These are phyloP conservation scores for Argentina anserina DNA, from an alignment of 306 rosid genomes.

Conservation along the genomic window DNA sequence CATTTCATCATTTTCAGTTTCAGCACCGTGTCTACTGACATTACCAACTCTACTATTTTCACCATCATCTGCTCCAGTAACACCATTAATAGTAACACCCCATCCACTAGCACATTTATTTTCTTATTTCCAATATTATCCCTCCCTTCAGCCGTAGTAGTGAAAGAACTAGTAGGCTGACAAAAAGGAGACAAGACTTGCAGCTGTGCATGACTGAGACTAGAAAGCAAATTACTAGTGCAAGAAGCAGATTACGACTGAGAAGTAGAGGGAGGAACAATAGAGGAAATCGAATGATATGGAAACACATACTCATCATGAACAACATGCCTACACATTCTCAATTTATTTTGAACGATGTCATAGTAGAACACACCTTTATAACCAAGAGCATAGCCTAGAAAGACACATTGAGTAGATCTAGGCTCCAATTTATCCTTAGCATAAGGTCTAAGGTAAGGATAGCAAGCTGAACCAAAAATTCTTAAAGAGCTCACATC, in stretches of 20 bases:
- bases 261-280: too few relatives aligned
- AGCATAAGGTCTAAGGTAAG: neutral
- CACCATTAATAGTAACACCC: neutral
- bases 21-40: too few relatives aligned
- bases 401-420: neutral
- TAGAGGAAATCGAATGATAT: neutral
- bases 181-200: neutral
- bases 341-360: neutral
- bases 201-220: neutral
- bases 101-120: too few relatives aligned
- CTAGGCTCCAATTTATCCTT: neutral
- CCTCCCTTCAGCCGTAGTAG: neutral
- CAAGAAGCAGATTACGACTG: neutral
- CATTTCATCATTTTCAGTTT: too few relatives aligned
- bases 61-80: too few relatives aligned
- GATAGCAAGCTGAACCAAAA: neutral
- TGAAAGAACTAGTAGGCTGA: neutral
- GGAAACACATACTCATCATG: neutral
- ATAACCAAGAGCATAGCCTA: neutral
- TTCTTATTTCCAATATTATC: too few relatives aligned
- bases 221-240: too few relatives aligned
- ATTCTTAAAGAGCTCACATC: rapidly evolving
- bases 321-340: neutral
- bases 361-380: neutral
- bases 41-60: too few relatives aligned